Percentiles rank a stretch among this genome's conserved stretches.
phyloP scores from a whole-genome alignment of 2,329 filamentous ascomycete genomes.

The Botrytis byssoidea region DNA sequence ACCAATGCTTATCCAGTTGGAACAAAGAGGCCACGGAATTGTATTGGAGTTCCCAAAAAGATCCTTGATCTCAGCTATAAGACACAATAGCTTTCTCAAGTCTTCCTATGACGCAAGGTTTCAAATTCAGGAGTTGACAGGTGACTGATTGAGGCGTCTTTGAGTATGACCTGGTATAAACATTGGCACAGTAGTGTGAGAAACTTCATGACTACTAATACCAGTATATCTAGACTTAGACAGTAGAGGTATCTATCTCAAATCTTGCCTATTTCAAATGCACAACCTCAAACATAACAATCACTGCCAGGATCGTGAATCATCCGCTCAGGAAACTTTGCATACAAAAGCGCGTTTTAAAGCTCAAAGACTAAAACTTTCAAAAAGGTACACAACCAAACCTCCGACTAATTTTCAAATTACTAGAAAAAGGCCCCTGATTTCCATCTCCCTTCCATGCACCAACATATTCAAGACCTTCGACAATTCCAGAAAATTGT shows the following conservation, averaged over 20 bases:
- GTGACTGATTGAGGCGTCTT: no score
- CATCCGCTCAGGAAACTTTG: not conserved
- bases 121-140: no score
- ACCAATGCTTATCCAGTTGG: not conserved
- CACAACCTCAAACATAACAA: not conserved
- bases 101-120: not conserved
- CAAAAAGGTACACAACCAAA: not conserved
- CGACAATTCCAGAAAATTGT: rapidly evolving
- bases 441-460: rapidly evolving
- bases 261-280: rapidly evolving
- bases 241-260: not conserved
- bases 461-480: not conserved
- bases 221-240: no score
- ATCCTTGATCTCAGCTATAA: not conserved
- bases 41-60: not conserved
- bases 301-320: not conserved
- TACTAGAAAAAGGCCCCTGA: not conserved
- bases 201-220: not conserved
- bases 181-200: not conserved
- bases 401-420: not conserved
- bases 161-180: no score
- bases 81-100: not conserved
- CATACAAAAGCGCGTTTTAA: not conserved
- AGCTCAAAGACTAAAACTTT: not conserved
- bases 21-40: not conserved